Evolutionary conservation across 73 alveolate species (phyloP).

Genomic region (Tetrahymena thermophila): DNA sequence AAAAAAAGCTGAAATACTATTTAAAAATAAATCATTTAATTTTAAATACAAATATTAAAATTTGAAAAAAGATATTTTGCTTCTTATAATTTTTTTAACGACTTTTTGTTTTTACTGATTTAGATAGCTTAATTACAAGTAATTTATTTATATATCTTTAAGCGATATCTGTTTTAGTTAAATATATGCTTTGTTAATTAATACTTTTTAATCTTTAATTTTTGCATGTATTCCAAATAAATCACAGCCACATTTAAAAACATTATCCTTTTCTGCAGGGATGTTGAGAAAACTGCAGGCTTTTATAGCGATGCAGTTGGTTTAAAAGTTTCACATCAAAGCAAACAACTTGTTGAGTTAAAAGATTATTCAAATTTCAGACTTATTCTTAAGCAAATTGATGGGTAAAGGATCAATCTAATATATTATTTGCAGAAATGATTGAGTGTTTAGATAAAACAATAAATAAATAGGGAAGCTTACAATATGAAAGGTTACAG

Average conservation of each 20-base stretch:
- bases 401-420: not conserved
- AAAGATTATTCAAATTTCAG: not conserved
- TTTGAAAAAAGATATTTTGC: too few species aligned
- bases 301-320: not conserved
- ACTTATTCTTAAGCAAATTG: not conserved
- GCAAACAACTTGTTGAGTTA: not conserved
- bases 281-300: not conserved
- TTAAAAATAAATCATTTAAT: too few species aligned
- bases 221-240: not conserved
- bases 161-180: too few species aligned
- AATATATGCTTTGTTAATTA: not conserved
- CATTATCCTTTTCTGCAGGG: not conserved
- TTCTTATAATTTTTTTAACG: too few species aligned
- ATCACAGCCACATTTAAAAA: not conserved
- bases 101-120: too few species aligned
- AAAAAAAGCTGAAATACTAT: too few species aligned
- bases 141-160: too few species aligned
- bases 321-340: not conserved
- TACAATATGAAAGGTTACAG: not conserved
- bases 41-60: too few species aligned
- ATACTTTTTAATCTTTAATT: not conserved
- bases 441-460: too few species aligned
- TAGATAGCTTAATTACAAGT: too few species aligned
- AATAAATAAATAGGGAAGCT: not conserved
- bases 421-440: too few species aligned